Base-by-base conservation (phyloP, 2,329 filamentous ascomycete genomes). In the Fusarium foetens region DNA sequence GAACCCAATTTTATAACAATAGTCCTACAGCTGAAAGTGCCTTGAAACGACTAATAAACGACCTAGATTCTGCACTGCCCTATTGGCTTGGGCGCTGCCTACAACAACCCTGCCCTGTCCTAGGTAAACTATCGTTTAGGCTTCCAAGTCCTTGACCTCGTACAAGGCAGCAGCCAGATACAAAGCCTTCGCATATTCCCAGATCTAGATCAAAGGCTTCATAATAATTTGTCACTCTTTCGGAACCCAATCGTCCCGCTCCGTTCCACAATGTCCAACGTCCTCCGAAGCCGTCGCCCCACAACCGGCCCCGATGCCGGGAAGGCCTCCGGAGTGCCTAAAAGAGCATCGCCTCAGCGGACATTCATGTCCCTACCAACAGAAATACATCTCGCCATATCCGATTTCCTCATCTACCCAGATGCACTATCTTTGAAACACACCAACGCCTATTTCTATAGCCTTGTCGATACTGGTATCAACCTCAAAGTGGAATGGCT, bases 391-490 rank as follows among this genome's bases (percentile, higher is more conserved):
- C 78, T 91, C 3, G 84, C 89, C 54, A 90, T 93, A 61, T 83
- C 88, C 36, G 78, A 84, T 16, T 83, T 88, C 59, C 88, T 93
- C 65, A 86, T 86, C 36, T 93, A 93, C 68, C 92, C 92, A 0
- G 91, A 94, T 69, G 91, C 92, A 0, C 85, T 93, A 3, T 91
- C 91, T 0, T 82, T 93, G 21, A 93, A 93, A 76, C 91, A 93
- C 77, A 88, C 88, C 25, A 90, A 83, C 76, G 85, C 86, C 64
- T 85, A 92, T 76, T 91, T 93, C 79, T 91, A 90, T 81, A 75
- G 79, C 52, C 80, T 92, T 4, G 90, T 93, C 68, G 86, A 91
- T 78, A 93, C 91, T 1, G 90, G 89, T 39, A 83, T 93, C 35
- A 80, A 84, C 33, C 83, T 93, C 48, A 93, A 93, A 77, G 86